These are phyloP conservation scores for Paramecium pentaurelia DNA, from an alignment of 73 alveolate species.

Conservation along the genomic window DNA sequence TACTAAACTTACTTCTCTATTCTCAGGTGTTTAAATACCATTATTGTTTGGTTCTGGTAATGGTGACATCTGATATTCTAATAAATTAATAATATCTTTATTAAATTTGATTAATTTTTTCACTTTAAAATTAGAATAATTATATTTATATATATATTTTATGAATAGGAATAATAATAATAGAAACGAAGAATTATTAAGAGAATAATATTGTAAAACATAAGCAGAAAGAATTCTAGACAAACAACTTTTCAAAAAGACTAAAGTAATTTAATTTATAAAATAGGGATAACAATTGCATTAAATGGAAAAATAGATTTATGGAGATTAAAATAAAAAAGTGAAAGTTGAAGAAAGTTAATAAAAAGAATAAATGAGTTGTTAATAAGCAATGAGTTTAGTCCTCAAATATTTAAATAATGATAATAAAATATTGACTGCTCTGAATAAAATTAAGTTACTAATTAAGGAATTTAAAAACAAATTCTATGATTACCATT, in stretches of 20 bases:
- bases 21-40: not conserved
- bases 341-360: not conserved
- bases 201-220: not conserved
- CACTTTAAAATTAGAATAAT: not conserved
- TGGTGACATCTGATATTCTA: constrained; percentile 14
- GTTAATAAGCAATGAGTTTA: not conserved
- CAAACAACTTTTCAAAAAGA: not conserved
- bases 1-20: not conserved
- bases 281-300: not conserved
- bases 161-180: not conserved
- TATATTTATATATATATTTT: not conserved
- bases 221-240: not conserved
- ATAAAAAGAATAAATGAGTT: not conserved
- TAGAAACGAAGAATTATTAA: not conserved
- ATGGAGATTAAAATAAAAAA: constrained; percentile 1
- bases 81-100: constrained; percentile 11
- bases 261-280: not conserved
- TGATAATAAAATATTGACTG: not conserved
- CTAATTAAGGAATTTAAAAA: not conserved
- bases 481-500: not conserved
- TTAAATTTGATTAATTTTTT: not conserved
- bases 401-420: not conserved
- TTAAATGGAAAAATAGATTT: not conserved
- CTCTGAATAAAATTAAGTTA: not conserved
- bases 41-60: not conserved